phyloP scores from a whole-genome alignment of 495 filamentous ascomycete genomes.

The Penicillium egyptiacum region DNA sequence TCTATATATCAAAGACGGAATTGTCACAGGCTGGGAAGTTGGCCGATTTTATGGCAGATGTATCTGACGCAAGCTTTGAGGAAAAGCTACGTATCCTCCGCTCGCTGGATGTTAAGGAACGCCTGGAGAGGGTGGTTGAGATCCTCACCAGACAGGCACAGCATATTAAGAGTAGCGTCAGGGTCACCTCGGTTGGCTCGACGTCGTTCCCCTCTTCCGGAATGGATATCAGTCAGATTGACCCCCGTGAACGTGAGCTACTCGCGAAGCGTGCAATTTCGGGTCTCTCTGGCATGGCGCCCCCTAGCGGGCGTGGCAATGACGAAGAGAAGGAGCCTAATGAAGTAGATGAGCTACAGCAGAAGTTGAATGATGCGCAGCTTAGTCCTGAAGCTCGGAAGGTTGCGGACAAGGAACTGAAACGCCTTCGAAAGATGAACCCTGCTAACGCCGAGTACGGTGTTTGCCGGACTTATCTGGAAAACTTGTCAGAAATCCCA shows the following conservation, averaged over 20 bases:
- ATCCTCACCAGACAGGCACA: constrained; percentile 77
- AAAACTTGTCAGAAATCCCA: constrained; percentile 91
- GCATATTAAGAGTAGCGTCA: constrained; percentile 76
- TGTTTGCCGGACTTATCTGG: constrained; percentile 89
- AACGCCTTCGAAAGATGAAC: constrained; percentile 89
- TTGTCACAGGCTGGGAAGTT: constrained; percentile 75
- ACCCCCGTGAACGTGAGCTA: constrained; percentile 53
- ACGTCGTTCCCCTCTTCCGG: constrained; percentile 54
- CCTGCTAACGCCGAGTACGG: constrained; percentile 94
- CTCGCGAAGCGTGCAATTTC: constrained; percentile 51
- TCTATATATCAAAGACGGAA: constrained; percentile 78
- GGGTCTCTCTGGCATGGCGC: constrained; percentile 51
- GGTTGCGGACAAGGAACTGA: constrained; percentile 85
- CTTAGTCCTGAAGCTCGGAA: constrained; percentile 75
- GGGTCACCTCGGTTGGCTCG: constrained; percentile 69
- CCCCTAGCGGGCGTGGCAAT: constrained; percentile 50
- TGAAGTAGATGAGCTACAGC: constrained; percentile 89
- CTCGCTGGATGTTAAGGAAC: constrained; percentile 70
- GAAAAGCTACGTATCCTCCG: constrained; percentile 85
- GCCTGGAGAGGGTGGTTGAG: constrained; percentile 76
- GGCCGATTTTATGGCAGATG: constrained; percentile 95
- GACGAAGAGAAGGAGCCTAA: constrained; percentile 72
- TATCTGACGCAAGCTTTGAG: constrained; percentile 79
- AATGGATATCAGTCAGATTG: constrained; percentile 55
- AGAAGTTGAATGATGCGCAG: constrained; percentile 77